A percentile compares a stretch with the other conserved stretches of the same genome.
Evolutionary conservation across 2,329 filamentous ascomycete species (phyloP).

Genomic region (Penicillium rolfsii): DNA sequence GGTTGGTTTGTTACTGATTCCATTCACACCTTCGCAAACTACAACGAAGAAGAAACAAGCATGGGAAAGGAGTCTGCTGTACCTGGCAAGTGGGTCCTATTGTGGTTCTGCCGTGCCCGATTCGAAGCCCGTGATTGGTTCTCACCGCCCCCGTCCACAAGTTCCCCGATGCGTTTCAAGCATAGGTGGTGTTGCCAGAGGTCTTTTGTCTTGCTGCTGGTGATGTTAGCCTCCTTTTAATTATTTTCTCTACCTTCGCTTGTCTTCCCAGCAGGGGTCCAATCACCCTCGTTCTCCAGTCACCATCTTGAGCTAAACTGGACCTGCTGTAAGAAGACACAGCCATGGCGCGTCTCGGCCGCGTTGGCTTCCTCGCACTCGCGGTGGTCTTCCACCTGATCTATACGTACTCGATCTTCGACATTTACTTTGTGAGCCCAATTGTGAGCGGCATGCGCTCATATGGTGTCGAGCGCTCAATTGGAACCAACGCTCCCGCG

Average conservation of each 20-base stretch:
- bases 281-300: constrained; percentile 27
- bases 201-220: constrained; percentile 2
- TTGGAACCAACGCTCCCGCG: constrained; percentile 70
- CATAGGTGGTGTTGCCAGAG: constrained; percentile 14
- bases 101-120: constrained; percentile 22
- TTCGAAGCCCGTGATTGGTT: constrained; percentile 28
- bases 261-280: constrained; percentile 23
- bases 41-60: neutral
- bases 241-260: constrained; percentile 14
- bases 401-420: constrained; percentile 95
- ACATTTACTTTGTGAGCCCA: constrained; percentile 97
- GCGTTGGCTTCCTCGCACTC: constrained; percentile 82
- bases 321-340: constrained; percentile 16
- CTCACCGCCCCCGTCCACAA: constrained; percentile 31
- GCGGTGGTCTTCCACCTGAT: constrained; percentile 91
- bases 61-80: neutral
- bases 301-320: neutral
- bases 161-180: constrained; percentile 23
- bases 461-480: constrained; percentile 68
- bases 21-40: neutral
- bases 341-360: constrained; percentile 60
- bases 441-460: constrained; percentile 94
- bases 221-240: constrained; percentile 25
- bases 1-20: neutral
- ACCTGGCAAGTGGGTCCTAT: constrained; percentile 1